phyloP scores from a whole-genome alignment of 2,329 filamentous ascomycete species.

The Fusarium napiforme region DNA sequence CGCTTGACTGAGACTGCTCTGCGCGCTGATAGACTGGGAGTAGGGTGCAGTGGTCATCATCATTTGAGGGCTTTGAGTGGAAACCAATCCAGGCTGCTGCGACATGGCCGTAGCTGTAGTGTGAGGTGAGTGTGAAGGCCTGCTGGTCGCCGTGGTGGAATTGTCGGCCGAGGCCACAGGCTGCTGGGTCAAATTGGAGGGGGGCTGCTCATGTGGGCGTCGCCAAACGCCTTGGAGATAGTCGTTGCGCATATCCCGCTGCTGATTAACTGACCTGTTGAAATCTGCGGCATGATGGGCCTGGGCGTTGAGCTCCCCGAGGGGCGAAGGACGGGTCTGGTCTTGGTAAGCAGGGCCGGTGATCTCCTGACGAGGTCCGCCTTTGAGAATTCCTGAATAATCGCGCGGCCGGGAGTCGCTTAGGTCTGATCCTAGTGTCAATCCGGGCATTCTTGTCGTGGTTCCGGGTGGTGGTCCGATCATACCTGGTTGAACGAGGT shows the following conservation, averaged over 20 bases:
- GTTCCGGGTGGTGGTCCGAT: slow-evolving; percentile 71
- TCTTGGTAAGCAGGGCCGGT: slow-evolving; percentile 90
- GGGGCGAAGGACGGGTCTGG: slow-evolving; percentile 78
- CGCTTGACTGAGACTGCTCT: slow-evolving; percentile 77
- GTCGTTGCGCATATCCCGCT: slow-evolving; percentile 80
- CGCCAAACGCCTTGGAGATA: slow-evolving; percentile 87
- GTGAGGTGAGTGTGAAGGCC: slow-evolving; percentile 69
- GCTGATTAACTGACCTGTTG: slow-evolving; percentile 84
- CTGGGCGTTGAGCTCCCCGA: slow-evolving; percentile 84
- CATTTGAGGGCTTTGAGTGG: slow-evolving; percentile 72
- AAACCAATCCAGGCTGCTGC: slow-evolving; percentile 68
- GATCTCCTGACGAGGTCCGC: slow-evolving; percentile 89
- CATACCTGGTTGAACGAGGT: slow-evolving; percentile 78
- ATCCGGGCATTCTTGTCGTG: slow-evolving; percentile 81
- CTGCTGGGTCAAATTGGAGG: slow-evolving; percentile 59
- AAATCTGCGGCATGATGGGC: slow-evolving; percentile 90
- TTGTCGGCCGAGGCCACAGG: slow-evolving; percentile 57
- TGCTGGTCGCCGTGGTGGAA: slow-evolving; percentile 59
- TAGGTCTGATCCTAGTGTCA: slow-evolving; percentile 82
- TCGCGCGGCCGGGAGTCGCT: slow-evolving; percentile 82
- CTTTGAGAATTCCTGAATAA: slow-evolving; percentile 80
- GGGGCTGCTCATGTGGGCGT: slow-evolving; percentile 81
- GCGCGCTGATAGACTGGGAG: slow-evolving; percentile 76
- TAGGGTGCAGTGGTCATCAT: slow-evolving; percentile 75
- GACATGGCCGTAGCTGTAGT: slow-evolving; percentile 64